phyloP scores from a whole-genome alignment of 2,329 filamentous ascomycete genomes.

The Penicillium expansum region DNA sequence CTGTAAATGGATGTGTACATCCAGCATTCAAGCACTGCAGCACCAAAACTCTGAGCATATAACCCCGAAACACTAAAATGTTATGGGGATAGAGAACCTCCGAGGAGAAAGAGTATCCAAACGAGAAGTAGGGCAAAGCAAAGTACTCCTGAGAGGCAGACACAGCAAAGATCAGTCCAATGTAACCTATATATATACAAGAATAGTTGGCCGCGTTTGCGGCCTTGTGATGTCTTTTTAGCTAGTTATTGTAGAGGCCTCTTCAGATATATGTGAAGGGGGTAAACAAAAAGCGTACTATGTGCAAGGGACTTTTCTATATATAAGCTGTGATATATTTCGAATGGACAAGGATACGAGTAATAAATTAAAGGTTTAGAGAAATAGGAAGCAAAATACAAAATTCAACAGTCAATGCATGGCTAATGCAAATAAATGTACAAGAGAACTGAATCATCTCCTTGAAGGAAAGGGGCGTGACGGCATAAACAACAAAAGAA shows the following conservation, averaged over 20 bases:
- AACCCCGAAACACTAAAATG: not conserved
- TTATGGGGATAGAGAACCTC: not conserved
- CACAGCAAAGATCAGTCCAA: not conserved
- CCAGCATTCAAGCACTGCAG: not conserved
- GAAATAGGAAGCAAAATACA: not conserved
- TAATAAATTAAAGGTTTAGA: not conserved
- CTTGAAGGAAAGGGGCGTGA: conserved; percentile 27
- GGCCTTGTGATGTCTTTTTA: too few relatives aligned
- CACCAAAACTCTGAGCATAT: not conserved
- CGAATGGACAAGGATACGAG: not conserved
- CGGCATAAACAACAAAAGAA: conserved; percentile 30
- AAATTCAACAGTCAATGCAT: conserved; percentile 12
- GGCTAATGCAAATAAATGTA: conserved; percentile 29
- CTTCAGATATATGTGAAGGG: too few relatives aligned
- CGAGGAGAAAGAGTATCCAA: not conserved
- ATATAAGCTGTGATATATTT: too few relatives aligned
- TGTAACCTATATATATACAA: not conserved
- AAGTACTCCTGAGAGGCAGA: not conserved
- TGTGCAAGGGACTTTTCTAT: too few relatives aligned
- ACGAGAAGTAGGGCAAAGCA: not conserved
- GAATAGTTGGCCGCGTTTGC: too few relatives aligned
- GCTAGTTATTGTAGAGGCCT: too few relatives aligned
- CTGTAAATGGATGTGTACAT: not conserved
- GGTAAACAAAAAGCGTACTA: too few relatives aligned
- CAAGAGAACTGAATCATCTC: conserved; percentile 20